Evolutionary conservation across 495 filamentous ascomycete species (phyloP).

Genomic region (Paragyromitra xinjiangensis): DNA sequence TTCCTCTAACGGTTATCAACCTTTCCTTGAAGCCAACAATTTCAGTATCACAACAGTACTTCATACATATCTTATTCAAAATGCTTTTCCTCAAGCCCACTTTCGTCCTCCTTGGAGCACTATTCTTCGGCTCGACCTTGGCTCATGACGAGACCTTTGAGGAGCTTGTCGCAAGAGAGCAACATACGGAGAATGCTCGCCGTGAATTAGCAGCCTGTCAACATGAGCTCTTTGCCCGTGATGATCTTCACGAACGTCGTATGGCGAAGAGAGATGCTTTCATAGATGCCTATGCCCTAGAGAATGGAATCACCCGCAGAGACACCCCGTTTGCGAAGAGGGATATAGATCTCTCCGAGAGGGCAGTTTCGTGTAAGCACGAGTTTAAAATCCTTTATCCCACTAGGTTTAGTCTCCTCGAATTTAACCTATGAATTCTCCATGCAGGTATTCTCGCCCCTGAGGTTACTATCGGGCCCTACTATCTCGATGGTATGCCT

Average conservation of each 20-base stretch:
- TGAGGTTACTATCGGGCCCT: slow-evolving; percentile 66
- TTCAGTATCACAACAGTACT: background rate
- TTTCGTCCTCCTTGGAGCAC: slow-evolving; percentile 28
- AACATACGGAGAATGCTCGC: slow-evolving; percentile 57
- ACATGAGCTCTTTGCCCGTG: slow-evolving; percentile 56
- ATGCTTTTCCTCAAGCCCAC: slow-evolving; percentile 41
- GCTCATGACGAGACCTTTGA: slow-evolving; percentile 55
- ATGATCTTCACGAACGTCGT: slow-evolving; percentile 55
- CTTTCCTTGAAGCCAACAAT: background rate
- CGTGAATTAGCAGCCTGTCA: slow-evolving; percentile 58
- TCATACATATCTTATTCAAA: background rate
- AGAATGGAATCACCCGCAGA: slow-evolving; percentile 63
- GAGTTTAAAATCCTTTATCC: background rate
- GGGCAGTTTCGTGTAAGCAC: slow-evolving; percentile 31
- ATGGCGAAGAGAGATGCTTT: slow-evolving; percentile 59
- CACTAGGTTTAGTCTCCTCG: background rate
- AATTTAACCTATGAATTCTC: background rate
- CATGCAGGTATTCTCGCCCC: slow-evolving; percentile 60
- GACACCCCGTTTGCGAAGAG: slow-evolving; percentile 48
- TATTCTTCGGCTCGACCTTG: slow-evolving; percentile 24
- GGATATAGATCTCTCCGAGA: background rate
- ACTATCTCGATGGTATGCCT: slow-evolving; percentile 59
- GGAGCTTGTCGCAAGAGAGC: slow-evolving; percentile 56
- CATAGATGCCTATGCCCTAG: slow-evolving; percentile 61
- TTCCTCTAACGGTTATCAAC: background rate